Percentiles rank a stretch among this genome's conserved stretches.
These are phyloP conservation scores for Talaromyces nanjingensis DNA, from an alignment of 495 filamentous ascomycete species.

Conservation along the genomic window DNA sequence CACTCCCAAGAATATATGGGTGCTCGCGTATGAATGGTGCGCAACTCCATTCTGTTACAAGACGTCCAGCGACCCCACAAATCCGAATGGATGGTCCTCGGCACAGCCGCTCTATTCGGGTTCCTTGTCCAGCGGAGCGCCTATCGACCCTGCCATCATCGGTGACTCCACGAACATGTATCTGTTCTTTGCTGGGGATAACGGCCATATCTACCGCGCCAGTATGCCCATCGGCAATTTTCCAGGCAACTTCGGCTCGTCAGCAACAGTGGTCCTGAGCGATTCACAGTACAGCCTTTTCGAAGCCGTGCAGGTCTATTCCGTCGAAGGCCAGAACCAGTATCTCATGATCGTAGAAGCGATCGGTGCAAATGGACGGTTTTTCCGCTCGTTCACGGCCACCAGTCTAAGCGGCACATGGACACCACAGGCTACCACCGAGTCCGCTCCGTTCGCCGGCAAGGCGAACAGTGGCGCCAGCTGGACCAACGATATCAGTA, in stretches of 20 bases:
- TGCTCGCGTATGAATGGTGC: conserved; percentile 57
- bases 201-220: conserved; percentile 57
- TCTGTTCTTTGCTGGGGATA: conserved; percentile 59
- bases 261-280: conserved; percentile 37
- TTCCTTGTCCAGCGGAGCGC: conserved; percentile 38
- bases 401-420: conserved; percentile 44
- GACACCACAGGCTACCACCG: conserved; percentile 44
- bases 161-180: conserved; percentile 52
- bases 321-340: conserved; percentile 38
- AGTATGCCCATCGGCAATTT: conserved; percentile 53
- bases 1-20: conserved; percentile 49
- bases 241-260: conserved; percentile 49
- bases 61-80: conserved; percentile 50
- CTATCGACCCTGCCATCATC: conserved; percentile 55
- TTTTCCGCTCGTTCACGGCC: conserved; percentile 57
- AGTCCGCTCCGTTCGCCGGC: conserved; percentile 52
- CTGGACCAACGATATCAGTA: conserved; percentile 61
- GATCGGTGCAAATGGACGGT: conserved; percentile 46
- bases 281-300: conserved; percentile 50
- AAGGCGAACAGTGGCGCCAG: conserved; percentile 47
- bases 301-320: conserved; percentile 60
- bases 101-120: conserved; percentile 48
- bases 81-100: conserved; percentile 48
- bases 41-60: conserved; percentile 49
- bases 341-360: conserved; percentile 61